Evolutionary conservation across 2,329 filamentous ascomycete species (phyloP).

Genomic region (Diaporthe eres): DNA sequence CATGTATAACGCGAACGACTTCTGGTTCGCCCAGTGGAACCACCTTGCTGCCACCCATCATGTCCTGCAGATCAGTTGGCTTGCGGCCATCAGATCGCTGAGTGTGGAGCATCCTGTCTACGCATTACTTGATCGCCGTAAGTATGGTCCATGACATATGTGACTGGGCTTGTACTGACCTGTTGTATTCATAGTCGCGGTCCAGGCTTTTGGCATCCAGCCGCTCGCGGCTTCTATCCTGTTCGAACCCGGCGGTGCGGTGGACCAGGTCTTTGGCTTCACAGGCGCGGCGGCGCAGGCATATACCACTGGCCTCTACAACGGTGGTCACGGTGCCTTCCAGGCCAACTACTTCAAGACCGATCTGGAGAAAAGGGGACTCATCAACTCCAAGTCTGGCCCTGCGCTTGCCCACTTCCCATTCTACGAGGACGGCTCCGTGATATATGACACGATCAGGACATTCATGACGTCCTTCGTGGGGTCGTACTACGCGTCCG

Average conservation of each 20-base stretch:
- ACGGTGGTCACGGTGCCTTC: constrained; percentile 50
- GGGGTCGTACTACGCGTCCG: constrained; percentile 58
- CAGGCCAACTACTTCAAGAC: constrained; percentile 56
- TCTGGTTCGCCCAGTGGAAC: constrained; percentile 59
- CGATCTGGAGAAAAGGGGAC: constrained; percentile 55
- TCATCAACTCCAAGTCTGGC: constrained; percentile 54
- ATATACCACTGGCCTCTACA: constrained; percentile 50
- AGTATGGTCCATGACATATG: constrained; percentile 16
- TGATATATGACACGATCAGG: constrained; percentile 54
- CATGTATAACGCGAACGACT: constrained; percentile 62
- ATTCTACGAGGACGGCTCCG: constrained; percentile 58
- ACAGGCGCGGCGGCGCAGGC: constrained; percentile 48
- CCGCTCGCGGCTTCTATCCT: constrained; percentile 47
- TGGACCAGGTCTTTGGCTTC: constrained; percentile 52
- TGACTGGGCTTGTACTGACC: constrained; percentile 25
- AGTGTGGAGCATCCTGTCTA: constrained; percentile 61
- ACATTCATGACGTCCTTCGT: constrained; percentile 58
- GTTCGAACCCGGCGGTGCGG: constrained; percentile 49
- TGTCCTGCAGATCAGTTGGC: constrained; percentile 58
- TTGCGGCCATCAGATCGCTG: constrained; percentile 61
- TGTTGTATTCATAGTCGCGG: constrained; percentile 46
- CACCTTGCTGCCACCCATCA: constrained; percentile 61
- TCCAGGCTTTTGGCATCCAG: constrained; percentile 50
- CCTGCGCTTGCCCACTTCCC: constrained; percentile 58
- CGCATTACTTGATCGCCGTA: constrained; percentile 54